These are phyloP conservation scores for Cymbomonas tetramitiformis DNA, from an alignment of 139 green algal genomes.

Conservation along the genomic window DNA sequence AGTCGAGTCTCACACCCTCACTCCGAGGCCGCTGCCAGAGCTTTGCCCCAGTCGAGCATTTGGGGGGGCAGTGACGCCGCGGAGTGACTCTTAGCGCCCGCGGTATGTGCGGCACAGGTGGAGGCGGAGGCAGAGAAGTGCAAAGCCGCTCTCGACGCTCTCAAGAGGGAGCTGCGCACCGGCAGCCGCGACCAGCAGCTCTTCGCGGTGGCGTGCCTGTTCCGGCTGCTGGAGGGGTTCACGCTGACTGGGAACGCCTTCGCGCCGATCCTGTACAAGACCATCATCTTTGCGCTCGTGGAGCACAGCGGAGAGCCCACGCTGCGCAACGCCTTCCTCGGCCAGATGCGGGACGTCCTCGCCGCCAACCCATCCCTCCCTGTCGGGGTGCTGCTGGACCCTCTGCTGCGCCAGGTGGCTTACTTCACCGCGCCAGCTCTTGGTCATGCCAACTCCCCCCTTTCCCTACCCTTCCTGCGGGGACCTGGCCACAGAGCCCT, in stretches of 20 bases:
- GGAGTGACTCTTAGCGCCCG: too few species aligned
- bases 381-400: neutral
- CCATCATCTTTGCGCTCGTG: neutral
- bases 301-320: neutral
- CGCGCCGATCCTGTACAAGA: slow-evolving; percentile 1
- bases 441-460: too few species aligned
- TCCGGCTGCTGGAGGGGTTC: neutral
- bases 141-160: neutral
- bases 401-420: neutral
- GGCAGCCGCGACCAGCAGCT: neutral
- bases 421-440: too few species aligned
- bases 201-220: neutral
- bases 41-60: too few species aligned
- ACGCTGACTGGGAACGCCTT: neutral
- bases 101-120: too few species aligned
- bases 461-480: too few species aligned
- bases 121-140: neutral
- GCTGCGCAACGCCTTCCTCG: neutral
- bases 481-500: too few species aligned
- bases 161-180: neutral
- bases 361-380: neutral
- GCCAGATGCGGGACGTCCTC: neutral
- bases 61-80: too few species aligned
- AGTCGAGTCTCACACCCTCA: too few species aligned
- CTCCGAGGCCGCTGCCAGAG: too few species aligned